phyloP scores from a whole-genome alignment of 371 early-diverging fungal genomes.

The Apophysomyces variabilis region DNA sequence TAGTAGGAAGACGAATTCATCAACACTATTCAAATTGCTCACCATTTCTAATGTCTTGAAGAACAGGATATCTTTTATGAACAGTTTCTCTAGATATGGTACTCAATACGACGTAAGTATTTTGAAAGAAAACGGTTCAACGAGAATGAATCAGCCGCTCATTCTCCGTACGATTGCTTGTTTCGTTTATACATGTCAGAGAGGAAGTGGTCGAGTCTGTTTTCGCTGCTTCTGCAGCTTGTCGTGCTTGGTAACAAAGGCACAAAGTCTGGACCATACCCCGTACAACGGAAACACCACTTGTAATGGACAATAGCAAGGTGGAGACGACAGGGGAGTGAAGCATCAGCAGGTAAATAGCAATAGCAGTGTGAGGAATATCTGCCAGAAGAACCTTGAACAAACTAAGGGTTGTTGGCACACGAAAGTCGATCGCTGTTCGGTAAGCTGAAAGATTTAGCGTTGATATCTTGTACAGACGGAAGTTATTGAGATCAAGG shows the following conservation, averaged over 20 bases:
- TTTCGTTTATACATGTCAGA: too few relatives aligned
- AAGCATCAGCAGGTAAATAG: slow-evolving; percentile 16
- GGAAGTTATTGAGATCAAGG: slow-evolving; percentile 21
- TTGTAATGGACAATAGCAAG: slow-evolving; percentile 15
- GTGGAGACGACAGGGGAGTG: slow-evolving; percentile 19
- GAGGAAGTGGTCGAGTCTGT: background rate
- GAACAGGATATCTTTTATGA: too few relatives aligned
- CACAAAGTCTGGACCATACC: background rate
- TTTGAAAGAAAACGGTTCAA: too few relatives aligned
- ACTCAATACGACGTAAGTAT: too few relatives aligned
- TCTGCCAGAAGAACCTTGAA: slow-evolving; percentile 18
- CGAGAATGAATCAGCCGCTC: too few relatives aligned
- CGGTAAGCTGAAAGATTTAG: slow-evolving; percentile 18
- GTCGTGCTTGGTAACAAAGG: slow-evolving; percentile 8
- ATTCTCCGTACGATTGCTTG: too few relatives aligned
- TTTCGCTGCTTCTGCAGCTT: background rate
- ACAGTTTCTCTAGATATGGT: too few relatives aligned
- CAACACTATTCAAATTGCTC: too few relatives aligned
- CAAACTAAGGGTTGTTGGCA: slow-evolving; percentile 13
- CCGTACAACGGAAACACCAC: slow-evolving; percentile 13
- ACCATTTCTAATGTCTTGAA: too few relatives aligned
- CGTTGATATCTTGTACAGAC: slow-evolving; percentile 14
- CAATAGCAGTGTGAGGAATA: slow-evolving; percentile 14
- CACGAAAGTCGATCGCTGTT: slow-evolving; percentile 13
- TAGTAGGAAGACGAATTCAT: too few relatives aligned